Base-by-base conservation (phyloP, 2,329 filamentous ascomycete species). In the Pestalotiopsis fici region DNA sequence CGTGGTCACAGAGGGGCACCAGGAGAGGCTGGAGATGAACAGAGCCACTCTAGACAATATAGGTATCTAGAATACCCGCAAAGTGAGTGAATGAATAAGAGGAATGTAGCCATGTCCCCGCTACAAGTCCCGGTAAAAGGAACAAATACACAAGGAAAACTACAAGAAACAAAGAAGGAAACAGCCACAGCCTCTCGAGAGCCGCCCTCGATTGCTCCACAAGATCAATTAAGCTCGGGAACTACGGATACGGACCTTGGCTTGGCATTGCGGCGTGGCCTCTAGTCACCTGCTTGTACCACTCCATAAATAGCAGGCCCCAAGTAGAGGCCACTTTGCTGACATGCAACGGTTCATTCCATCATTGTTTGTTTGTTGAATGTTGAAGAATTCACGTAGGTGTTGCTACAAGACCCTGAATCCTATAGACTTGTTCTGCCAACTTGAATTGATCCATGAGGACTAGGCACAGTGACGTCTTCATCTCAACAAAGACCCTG, bases 251-350 rank as follows among this genome's bases (percentile, higher is more conserved):
- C 57, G 57, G 25, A 37, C 28, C 31, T 31, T 50, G 43, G 18
- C 28, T 31, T 60, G 28, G 57, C 27, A 21, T 37, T 50, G 43
- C 43, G 43, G 43, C 43, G 43, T 50, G 43, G 43, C 43, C 43
- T 50, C n/a, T 50, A 50, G 43, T 50, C 21, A 21, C 43, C 39
- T 12, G n/a, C 31, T n/a, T 11, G 43, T 50, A 50, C 43, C 43
- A 50, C 57, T 60, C 57, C 57, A 60, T 31, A 60, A 60, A 60
- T 60, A 60, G 57, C 27, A 60, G 57, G 57, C 57, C 27, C 57
- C 21, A 31, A 27, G 56, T 37, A 27, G n/a, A 37, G 31, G 28
- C 25, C 57, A 60, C 28, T 31, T 31, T 31, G 27, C 27, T 23
- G 57, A 13, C 25, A 12, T 37, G 25, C 28, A 9, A 12, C 11